Evolutionary conservation across 176 grass and related monocot genomes (phyloP).

Genomic region (Musa troglodytarum): DNA sequence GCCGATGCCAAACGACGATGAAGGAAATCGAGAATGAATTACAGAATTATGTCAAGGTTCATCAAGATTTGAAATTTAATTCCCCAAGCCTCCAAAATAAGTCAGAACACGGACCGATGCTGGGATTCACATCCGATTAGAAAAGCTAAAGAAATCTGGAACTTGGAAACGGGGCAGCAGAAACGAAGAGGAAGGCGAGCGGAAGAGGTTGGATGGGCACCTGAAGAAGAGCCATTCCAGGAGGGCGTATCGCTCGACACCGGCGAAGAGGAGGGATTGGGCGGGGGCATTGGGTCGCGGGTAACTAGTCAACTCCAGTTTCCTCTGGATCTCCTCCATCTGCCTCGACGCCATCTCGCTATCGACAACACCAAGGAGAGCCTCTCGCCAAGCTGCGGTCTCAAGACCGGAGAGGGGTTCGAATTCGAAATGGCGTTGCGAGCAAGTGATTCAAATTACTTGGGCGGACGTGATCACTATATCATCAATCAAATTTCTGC

Average conservation of each 20-base stretch:
- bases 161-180: conserved; percentile 6
- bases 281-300: conserved; percentile 72
- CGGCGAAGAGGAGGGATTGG: conserved; percentile 89
- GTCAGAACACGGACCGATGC: neutral
- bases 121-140: neutral
- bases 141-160: neutral
- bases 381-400: neutral
- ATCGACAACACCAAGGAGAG: neutral
- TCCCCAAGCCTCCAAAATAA: neutral
- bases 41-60: neutral
- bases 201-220: conserved; percentile 5
- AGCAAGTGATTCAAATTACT: neutral
- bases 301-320: conserved; percentile 61
- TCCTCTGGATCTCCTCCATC: conserved; percentile 98
- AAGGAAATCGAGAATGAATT: neutral
- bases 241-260: conserved; percentile 91
- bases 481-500: too few species aligned
- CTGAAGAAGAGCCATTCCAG: conserved; percentile 99
- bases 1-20: too few species aligned
- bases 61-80: neutral
- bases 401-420: neutral
- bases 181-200: neutral
- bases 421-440: neutral
- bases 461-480: too few species aligned
- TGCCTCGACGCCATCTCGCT: conserved; percentile 84